Conservation (phyloP, 176 grass and related monocot species). For the Avena sativa region DNA sequence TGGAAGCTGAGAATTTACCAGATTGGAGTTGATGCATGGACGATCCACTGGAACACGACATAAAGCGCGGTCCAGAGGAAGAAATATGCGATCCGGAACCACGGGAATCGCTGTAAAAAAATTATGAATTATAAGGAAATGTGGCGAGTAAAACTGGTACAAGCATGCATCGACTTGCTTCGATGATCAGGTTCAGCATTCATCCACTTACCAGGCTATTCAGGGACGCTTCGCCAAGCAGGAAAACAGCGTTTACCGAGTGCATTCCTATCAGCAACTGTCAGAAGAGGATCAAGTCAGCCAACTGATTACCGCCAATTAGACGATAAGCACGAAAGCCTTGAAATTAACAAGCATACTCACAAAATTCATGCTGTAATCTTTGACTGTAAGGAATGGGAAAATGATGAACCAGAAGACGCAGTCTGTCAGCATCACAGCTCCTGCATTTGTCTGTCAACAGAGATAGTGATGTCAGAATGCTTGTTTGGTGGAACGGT, state of each 20-base stretch:
- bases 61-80: conserved; percentile 73
- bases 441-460: conserved; percentile 89
- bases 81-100: conserved; percentile 92
- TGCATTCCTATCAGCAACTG: conserved; percentile 94
- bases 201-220: conserved; percentile 76
- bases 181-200: not conserved
- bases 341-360: conserved; percentile 25
- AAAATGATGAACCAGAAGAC: conserved; percentile 99
- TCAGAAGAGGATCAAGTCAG: not conserved
- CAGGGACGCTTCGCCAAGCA: conserved; percentile 82
- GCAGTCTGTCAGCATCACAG: conserved; percentile 92
- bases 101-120: conserved; percentile 71
- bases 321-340: not conserved
- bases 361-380: conserved; percentile 91
- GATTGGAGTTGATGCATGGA: conserved; percentile 64
- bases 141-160: not conserved
- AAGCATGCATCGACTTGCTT: not conserved
- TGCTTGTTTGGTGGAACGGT: not conserved
- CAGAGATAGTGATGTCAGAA: conserved; percentile 15
- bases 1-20: conserved; percentile 48
- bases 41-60: conserved; percentile 85
- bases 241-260: conserved; percentile 83
- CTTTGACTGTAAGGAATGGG: conserved; percentile 83
- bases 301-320: not conserved
- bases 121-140: conserved; percentile 14